Percentiles rank a stretch among this genome's conserved stretches.
Evolutionary conservation across 805 yeast genomes (phyloP).

Genomic region (Wickerhamiella occidentalis): DNA sequence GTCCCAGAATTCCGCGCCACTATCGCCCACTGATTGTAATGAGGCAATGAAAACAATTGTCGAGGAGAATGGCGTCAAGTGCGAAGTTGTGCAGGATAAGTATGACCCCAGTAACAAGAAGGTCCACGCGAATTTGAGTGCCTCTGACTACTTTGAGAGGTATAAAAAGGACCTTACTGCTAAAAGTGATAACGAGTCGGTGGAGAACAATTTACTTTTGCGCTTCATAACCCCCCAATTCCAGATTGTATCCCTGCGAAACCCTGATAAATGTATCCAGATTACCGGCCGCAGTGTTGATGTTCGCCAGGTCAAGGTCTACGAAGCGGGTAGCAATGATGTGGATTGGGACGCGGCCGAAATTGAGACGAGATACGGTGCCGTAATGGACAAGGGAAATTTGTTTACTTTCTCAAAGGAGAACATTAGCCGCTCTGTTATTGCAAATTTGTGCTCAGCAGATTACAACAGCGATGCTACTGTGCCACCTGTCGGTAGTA

Average conservation of each 20-base stretch:
- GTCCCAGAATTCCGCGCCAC: neutral
- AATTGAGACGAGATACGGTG: constrained; percentile 58
- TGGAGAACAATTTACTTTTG: constrained; percentile 45
- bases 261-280: constrained; percentile 47
- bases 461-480: constrained; percentile 45
- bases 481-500: constrained; percentile 19
- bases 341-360: constrained; percentile 34
- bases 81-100: neutral
- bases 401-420: constrained; percentile 52
- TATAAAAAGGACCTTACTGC: constrained; percentile 34
- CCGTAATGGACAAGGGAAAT: constrained; percentile 55
- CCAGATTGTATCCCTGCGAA: constrained; percentile 46
- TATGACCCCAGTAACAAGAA: neutral
- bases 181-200: constrained; percentile 29
- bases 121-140: neutral
- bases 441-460: constrained; percentile 35
- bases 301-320: constrained; percentile 53
- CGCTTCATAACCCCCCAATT: constrained; percentile 72
- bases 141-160: constrained; percentile 10
- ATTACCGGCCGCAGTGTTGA: constrained; percentile 66
- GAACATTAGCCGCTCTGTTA: constrained; percentile 33
- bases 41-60: neutral
- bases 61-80: neutral
- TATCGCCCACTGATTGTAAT: neutral
- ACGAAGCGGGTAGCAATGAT: constrained; percentile 32